Evolutionary conservation across 805 yeast species (phyloP).

Genomic region (Candida berthetii): DNA sequence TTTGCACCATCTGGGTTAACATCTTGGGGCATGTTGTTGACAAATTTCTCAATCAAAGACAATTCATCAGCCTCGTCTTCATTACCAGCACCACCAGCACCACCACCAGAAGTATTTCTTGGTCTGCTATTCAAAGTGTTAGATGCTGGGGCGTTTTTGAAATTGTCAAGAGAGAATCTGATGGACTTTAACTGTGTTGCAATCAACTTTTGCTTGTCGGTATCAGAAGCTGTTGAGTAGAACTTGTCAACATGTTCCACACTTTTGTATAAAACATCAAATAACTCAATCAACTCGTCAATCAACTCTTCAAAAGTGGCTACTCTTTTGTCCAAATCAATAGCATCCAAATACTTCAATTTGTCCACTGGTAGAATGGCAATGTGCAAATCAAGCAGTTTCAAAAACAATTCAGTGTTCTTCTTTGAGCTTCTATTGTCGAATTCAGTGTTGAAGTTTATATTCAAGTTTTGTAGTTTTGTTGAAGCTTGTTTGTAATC

Average conservation of each 20-base stretch:
- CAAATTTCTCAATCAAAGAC: conserved; percentile 22
- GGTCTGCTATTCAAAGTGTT: neutral
- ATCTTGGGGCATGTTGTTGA: conserved; percentile 17
- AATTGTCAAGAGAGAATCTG: conserved; percentile 37
- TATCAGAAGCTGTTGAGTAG: conserved; percentile 40
- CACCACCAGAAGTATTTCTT: neutral
- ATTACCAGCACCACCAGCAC: conserved; percentile 1
- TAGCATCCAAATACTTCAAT: conserved; percentile 28
- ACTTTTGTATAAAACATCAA: conserved; percentile 28
- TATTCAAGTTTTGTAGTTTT: conserved; percentile 30
- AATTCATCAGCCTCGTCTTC: conserved; percentile 32
- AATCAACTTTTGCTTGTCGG: conserved; percentile 47
- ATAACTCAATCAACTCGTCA: conserved; percentile 29
- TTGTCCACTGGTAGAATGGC: conserved; percentile 48
- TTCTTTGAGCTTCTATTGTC: conserved; percentile 14
- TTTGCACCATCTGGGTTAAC: conserved; percentile 36
- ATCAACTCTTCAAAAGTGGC: conserved; percentile 25
- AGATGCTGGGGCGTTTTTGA: neutral
- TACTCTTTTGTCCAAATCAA: conserved; percentile 28
- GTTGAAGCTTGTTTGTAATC: conserved; percentile 40
- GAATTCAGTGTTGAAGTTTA: conserved; percentile 16
- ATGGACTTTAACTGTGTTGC: conserved; percentile 50
- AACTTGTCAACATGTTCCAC: conserved; percentile 37
- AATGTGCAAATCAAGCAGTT: conserved; percentile 37
- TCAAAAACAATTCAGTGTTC: conserved; percentile 19